Conservation (phyloP, 768 basidiomycete species). For the Tephrocybe sp. region DNA sequence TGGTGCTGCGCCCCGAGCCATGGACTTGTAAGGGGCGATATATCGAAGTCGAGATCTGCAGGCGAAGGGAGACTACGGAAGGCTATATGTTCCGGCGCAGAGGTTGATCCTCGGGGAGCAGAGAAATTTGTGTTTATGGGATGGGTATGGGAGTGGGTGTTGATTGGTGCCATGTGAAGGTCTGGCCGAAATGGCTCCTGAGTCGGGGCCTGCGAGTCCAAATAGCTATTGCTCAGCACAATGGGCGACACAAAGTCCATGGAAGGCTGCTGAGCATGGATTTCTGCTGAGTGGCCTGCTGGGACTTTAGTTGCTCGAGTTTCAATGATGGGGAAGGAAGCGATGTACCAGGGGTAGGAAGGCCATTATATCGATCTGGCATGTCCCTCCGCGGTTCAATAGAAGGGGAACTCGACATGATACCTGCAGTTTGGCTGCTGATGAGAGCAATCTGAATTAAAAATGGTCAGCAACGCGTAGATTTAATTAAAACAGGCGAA, state of each 20-base stretch:
- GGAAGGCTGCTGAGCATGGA: constrained; percentile 56
- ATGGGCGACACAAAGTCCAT: constrained; percentile 65
- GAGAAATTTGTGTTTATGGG: constrained; percentile 21
- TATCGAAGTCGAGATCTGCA: constrained; percentile 65
- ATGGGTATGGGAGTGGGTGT: constrained; percentile 14
- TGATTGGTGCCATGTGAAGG: constrained; percentile 21
- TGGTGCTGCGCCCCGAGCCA: constrained; percentile 69
- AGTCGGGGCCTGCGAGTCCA: constrained; percentile 21
- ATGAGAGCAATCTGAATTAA: constrained; percentile 63
- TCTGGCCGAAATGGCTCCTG: constrained; percentile 19
- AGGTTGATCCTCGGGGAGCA: constrained; percentile 39
- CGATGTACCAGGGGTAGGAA: constrained; percentile 67
- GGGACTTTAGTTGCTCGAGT: background rate
- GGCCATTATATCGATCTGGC: constrained; percentile 42
- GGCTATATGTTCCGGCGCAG: constrained; percentile 74
- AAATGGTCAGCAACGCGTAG: constrained; percentile 12
- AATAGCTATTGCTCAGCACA: constrained; percentile 43
- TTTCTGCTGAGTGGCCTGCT: constrained; percentile 63
- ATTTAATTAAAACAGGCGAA: too few relatives aligned
- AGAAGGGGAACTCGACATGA: constrained; percentile 32
- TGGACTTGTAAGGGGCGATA: constrained; percentile 79
- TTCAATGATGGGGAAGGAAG: constrained; percentile 1
- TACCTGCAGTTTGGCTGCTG: constrained; percentile 44
- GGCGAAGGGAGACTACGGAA: constrained; percentile 55
- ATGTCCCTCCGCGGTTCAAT: constrained; percentile 28